Evolutionary conservation across 208 protist species (phyloP).

Genomic region (Acanthamoeba sp.): DNA sequence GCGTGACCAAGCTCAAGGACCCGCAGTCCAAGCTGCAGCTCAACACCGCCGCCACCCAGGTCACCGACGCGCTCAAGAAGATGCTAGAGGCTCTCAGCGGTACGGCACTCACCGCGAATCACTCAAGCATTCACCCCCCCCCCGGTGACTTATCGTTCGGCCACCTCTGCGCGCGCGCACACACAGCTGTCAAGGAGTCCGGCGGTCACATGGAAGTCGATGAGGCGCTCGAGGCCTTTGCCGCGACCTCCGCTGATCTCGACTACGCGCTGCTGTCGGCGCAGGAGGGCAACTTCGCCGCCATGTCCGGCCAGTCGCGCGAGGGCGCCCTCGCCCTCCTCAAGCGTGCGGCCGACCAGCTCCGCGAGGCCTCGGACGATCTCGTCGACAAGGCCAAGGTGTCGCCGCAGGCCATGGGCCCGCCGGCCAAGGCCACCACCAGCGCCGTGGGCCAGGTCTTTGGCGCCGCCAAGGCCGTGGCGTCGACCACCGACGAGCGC

Average conservation of each 20-base stretch:
- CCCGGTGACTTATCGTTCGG: not conserved
- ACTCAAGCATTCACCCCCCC: not conserved
- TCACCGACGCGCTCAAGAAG: constrained; percentile 73
- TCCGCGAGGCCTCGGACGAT: constrained; percentile 34
- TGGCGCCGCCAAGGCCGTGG: constrained; percentile 73
- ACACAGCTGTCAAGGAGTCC: constrained; percentile 71
- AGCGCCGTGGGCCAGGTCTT: constrained; percentile 63
- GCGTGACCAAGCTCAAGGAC: constrained; percentile 75
- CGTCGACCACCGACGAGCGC: constrained; percentile 70
- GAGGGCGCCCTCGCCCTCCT: constrained; percentile 51
- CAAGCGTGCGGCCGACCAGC: constrained; percentile 40
- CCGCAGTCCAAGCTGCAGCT: constrained; percentile 67
- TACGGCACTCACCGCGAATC: not conserved
- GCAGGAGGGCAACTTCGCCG: constrained; percentile 67
- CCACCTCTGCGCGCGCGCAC: not conserved
- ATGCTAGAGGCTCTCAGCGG: constrained; percentile 73
- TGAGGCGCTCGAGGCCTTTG: constrained; percentile 74
- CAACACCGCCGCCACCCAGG: constrained; percentile 55
- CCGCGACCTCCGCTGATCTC: constrained; percentile 57
- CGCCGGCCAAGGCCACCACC: constrained; percentile 73
- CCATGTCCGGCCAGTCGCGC: constrained; percentile 66
- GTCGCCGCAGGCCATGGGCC: constrained; percentile 73
- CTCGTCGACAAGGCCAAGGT: constrained; percentile 72
- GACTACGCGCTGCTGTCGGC: constrained; percentile 72
- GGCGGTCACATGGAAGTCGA: constrained; percentile 76